A percentile compares a stretch with the other conserved stretches of the same genome.
Conservation (phyloP, 1,139 yeast species). For the Debaryomycetaceae sp. region DNA sequence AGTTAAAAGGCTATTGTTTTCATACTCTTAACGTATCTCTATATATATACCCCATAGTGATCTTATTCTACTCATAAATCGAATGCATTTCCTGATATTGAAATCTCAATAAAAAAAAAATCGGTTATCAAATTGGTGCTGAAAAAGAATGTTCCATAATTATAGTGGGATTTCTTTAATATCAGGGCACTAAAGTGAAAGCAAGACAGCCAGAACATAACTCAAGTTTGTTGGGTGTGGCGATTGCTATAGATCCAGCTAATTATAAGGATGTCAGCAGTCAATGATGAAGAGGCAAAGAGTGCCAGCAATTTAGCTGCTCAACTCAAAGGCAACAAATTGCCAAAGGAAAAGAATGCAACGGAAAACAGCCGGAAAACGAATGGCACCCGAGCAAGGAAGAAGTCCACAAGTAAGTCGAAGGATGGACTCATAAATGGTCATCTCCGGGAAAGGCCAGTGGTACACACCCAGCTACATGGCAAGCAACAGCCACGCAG, state of each 20-base stretch:
- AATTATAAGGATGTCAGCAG: neutral
- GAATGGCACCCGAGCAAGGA: neutral
- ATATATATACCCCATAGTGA: neutral
- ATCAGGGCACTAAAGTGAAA: too few relatives aligned
- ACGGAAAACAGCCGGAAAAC: neutral
- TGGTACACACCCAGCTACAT: slow-evolving; percentile 33
- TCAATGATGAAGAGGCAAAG: neutral
- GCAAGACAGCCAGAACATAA: too few relatives aligned
- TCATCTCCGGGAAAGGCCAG: slow-evolving; percentile 22
- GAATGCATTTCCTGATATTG: too few relatives aligned
- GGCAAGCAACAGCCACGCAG: slow-evolving; percentile 20
- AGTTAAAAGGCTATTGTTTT: neutral
- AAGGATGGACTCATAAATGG: neutral
- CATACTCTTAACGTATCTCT: neutral
- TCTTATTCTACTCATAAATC: too few relatives aligned
- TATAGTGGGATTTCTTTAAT: too few relatives aligned
- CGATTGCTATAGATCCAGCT: too few relatives aligned
- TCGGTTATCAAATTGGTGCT: too few relatives aligned
- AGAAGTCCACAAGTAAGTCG: neutral
- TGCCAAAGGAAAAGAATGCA: neutral
- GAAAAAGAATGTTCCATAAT: too few relatives aligned
- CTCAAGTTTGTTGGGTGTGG: too few relatives aligned
- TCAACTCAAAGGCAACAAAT: neutral
- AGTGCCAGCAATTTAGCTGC: neutral
- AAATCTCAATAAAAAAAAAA: too few relatives aligned